Evolutionary conservation across 495 filamentous ascomycete species (phyloP).

Genomic region (Haplographium delicatum): DNA sequence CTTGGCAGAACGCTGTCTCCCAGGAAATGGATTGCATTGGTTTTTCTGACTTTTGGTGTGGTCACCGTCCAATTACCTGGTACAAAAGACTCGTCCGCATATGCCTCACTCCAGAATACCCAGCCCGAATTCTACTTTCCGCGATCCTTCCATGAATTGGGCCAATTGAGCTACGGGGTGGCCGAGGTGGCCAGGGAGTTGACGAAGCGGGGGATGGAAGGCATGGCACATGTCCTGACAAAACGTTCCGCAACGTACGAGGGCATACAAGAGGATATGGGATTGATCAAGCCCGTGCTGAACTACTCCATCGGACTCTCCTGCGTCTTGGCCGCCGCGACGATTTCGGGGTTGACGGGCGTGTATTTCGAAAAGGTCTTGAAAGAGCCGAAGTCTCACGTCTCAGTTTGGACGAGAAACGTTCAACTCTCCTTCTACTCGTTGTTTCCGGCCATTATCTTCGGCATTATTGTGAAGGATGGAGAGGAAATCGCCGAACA

Average conservation of each 20-base stretch:
- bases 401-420: conserved; percentile 87
- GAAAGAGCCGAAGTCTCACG: conserved; percentile 66
- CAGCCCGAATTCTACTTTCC: conserved; percentile 60
- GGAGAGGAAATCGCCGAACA: conserved; percentile 74
- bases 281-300: conserved; percentile 56
- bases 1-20: conserved; percentile 62
- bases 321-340: conserved; percentile 69
- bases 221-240: conserved; percentile 44
- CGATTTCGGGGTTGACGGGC: conserved; percentile 75
- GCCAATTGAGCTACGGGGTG: conserved; percentile 39
- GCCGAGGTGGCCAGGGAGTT: conserved; percentile 43
- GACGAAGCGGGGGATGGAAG: conserved; percentile 39
- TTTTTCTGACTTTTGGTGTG: conserved; percentile 78
- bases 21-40: conserved; percentile 72
- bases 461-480: conserved; percentile 82
- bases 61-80: conserved; percentile 83
- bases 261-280: conserved; percentile 80
- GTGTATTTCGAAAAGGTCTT: conserved; percentile 95
- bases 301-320: conserved; percentile 72
- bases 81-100: conserved; percentile 36
- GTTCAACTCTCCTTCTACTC: conserved; percentile 92
- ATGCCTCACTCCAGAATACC: conserved; percentile 31
- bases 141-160: conserved; percentile 61
- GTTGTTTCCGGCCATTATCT: conserved; percentile 76
- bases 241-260: conserved; percentile 93